A percentile compares a stretch with the other conserved stretches of the same genome.
phyloP scores from a whole-genome alignment of 352 stramenopile species.

The Pseudoperonospora humuli region DNA sequence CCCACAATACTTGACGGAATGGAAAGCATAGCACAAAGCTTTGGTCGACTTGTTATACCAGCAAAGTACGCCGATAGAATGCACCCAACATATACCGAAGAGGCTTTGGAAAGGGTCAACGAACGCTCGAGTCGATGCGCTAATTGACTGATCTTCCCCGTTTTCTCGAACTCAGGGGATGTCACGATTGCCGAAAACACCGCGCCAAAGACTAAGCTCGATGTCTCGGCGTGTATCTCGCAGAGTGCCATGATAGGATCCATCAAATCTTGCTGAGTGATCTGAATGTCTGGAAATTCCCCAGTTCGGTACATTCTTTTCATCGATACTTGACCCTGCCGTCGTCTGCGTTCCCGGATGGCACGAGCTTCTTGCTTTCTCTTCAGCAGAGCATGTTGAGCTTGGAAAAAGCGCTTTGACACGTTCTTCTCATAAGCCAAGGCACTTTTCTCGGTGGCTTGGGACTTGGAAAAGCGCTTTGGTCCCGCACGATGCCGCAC shows the following conservation, averaged over 20 bases:
- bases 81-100: constrained; percentile 26
- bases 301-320: constrained; percentile 60
- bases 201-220: constrained; percentile 32
- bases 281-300: constrained; percentile 77
- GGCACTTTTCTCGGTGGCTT: not conserved
- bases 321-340: constrained; percentile 50
- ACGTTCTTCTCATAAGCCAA: constrained; percentile 24
- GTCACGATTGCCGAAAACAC: constrained; percentile 40
- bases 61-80: constrained; percentile 46
- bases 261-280: constrained; percentile 58
- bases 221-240: constrained; percentile 36
- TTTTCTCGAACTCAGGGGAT: constrained; percentile 27
- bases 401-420: constrained; percentile 52
- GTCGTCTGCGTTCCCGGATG: constrained; percentile 39
- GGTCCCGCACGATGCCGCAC: constrained; percentile 1
- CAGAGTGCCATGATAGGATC: constrained; percentile 59
- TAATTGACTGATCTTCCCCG: constrained; percentile 5
- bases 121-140: constrained; percentile 13
- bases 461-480: constrained; percentile 31
- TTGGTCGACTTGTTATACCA: constrained; percentile 26
- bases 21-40: constrained; percentile 21
- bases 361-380: constrained; percentile 46
- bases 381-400: constrained; percentile 44
- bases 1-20: constrained; percentile 40
- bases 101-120: constrained; percentile 20